Evolutionary conservation across 305 asterid genomes (phyloP).

Genomic region (Lippia alba): DNA sequence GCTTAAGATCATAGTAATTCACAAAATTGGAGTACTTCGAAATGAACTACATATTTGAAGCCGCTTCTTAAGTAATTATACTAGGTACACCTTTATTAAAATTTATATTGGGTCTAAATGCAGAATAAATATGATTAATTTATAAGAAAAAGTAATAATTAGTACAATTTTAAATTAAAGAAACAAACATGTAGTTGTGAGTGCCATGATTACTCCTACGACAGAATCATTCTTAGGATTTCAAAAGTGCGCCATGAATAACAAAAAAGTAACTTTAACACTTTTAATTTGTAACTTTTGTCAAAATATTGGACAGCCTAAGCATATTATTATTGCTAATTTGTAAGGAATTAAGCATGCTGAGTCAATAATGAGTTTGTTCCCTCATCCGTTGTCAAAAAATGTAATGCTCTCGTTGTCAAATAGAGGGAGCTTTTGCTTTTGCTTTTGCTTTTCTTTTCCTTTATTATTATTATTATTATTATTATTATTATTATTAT

Average conservation of each 20-base stretch:
- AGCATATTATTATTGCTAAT: background rate
- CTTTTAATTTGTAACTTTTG: background rate
- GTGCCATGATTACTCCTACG: constrained; percentile 4
- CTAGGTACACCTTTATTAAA: too few species aligned
- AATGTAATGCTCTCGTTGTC: too few species aligned
- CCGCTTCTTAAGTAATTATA: too few species aligned
- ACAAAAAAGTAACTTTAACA: constrained; percentile 13
- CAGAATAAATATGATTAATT: too few species aligned
- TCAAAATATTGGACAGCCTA: background rate
- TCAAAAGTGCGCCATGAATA: constrained; percentile 5
- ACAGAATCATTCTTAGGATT: constrained; percentile 9
- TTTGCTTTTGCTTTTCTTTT: background rate
- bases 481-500: background rate
- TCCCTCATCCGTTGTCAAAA: background rate
- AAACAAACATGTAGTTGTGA: background rate
- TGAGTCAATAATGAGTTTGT: background rate
- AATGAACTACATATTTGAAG: too few species aligned
- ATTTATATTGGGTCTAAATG: too few species aligned
- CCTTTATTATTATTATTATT: background rate
- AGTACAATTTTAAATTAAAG: background rate
- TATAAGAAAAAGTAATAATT: too few species aligned
- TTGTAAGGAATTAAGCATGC: background rate
- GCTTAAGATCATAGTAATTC: too few species aligned
- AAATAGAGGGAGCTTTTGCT: too few species aligned
- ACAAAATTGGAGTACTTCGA: too few species aligned